Conservation (phyloP, 257 asterid genomes). For the Solanum rostratum region DNA sequence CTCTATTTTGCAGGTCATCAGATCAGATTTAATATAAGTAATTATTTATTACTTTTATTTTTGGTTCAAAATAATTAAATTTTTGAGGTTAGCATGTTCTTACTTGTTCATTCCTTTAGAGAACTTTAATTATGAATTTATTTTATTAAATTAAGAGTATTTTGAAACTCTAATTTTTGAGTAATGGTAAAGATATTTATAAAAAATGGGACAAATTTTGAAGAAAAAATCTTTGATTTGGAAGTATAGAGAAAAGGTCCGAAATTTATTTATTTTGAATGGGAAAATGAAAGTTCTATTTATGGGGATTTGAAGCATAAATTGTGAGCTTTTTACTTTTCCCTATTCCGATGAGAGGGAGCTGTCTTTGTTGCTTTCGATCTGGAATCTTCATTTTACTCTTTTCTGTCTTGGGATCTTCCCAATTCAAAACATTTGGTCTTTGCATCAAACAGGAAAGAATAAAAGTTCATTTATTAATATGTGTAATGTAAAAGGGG, state of each 20-base stretch:
- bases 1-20: background rate
- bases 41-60: background rate
- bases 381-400: conserved; percentile 21
- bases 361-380: conserved; percentile 26
- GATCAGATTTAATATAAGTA: background rate
- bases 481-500: background rate
- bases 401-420: conserved; percentile 11
- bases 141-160: background rate
- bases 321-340: background rate
- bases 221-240: background rate
- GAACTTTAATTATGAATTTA: background rate
- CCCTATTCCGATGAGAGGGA: conserved; percentile 23
- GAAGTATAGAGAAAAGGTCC: background rate
- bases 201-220: no score
- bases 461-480: background rate
- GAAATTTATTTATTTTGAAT: background rate
- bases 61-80: background rate
- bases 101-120: background rate
- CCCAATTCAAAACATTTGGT: conserved; percentile 15
- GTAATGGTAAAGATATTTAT: no score
- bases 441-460: background rate
- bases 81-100: no score
- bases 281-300: background rate
- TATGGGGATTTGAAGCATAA: conserved; percentile 20
- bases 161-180: background rate